Base-by-base conservation (phyloP, 257 asterid species). In the Solanum chilense region DNA sequence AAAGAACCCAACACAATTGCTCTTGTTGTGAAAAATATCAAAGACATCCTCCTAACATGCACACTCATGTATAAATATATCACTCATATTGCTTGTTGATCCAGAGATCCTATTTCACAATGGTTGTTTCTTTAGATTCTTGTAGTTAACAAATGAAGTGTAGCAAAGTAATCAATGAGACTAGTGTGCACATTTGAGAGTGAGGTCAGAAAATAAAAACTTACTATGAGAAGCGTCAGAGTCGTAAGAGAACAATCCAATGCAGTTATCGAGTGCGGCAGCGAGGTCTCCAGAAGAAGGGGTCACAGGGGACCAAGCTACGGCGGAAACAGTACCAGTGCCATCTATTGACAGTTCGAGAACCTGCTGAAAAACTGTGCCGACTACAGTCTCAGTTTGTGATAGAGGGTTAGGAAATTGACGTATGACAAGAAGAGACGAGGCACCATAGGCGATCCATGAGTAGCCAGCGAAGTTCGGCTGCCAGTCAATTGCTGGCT, bases 381-480 rank as follows among this genome's bases (percentile, higher is more conserved):
- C 98, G 23, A 93, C 87, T 85, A 88, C 90, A 7, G 92, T 87
- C 87, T 95, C 97, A 64, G 95, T 91, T 76, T 93, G 92, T 84
- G 91, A 86, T n/a, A 91, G 88, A 86, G 99, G 96, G 86, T 93
- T 93, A 45, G 98, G 98, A 47, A 94, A 93, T 91, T 97, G 99
- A 88, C 98, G 92, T 81, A 97, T 93, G 68, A 97, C 97, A 25
- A 95, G 87, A 64, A 95, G 96, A 70, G 98, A 93, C 56, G 98
- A 90, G 81, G 99, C 98, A 41, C 92, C 99, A 83, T 97, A 97
- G 20, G 98, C 98, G 90, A 97, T 90, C 99, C 99, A 97, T 87
- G 98, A 92, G 89, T 94, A 92, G 2, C 95, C 95, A 83, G 93
- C 90, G 88, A 97, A 97, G 91, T 95, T 95, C 87, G 86, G 89